Base-by-base conservation (phyloP, 768 basidiomycete species). In the Hemileccinum impolitum region DNA sequence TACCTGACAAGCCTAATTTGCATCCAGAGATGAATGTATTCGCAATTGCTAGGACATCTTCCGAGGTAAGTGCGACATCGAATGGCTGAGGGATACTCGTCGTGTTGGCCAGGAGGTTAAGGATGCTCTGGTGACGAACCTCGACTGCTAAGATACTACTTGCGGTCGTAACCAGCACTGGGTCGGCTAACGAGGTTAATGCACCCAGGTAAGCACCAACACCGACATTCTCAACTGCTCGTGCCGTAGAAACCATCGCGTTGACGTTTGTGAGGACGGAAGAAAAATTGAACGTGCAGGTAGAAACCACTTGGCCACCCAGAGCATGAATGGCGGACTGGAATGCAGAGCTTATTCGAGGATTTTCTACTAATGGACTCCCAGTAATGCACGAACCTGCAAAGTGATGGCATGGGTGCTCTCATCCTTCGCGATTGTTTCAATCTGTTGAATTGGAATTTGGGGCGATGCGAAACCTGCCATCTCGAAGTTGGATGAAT, bases 171-270 rank as follows among this genome's bases (percentile, higher is more conserved):
- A 88, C 69, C 48, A 90, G 59, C 21, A 73, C 67, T 13, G 84
- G 81, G 55, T 88, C 80, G 12, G 69, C 64, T 40, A 92, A 52
- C 35, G 87, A 74, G 46, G 77, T 73, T 7, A 85, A 81, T 45
- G 79, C 88, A 48, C 88, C 88, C 23, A 89, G 78, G 69, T 90
- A 90, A 3, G 87, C 90, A 17, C 72, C 65, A 32, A 90, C 87
- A 46, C 90, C 90, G 36, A 88, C 75, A 47, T 79, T 74, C 71
- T 93, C 90, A 17, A 93, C 78, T 0, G 84, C 71, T 51, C 89
- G 87, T 1, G 89, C 90, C 10, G 76, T 75, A 1, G 79, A 72
- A 25, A 81, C 76, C 85, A 89, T 88, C 13, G 81, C 84, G 4
- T 76, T 28, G 32, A 90, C 87, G 62, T 84, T 79, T 1, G 72